Percentiles rank a stretch among this genome's conserved stretches.
Evolutionary conservation across 2,329 filamentous ascomycete species (phyloP).

Genomic region (Sporothrix euskadiensis): DNA sequence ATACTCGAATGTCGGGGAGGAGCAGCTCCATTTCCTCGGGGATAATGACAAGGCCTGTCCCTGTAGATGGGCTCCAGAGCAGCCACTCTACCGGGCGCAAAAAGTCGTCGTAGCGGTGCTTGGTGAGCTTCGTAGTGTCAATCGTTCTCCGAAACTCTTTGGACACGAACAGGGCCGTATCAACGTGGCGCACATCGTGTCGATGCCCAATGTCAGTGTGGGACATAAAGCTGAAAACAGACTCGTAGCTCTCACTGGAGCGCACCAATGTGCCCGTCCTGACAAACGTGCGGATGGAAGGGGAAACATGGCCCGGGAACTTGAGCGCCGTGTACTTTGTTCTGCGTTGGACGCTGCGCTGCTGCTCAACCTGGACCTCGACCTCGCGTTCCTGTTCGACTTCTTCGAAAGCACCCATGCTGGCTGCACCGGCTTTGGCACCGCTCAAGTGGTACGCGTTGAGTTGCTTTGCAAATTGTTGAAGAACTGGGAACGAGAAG

Average conservation of each 20-base stretch:
- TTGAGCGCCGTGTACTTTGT: not conserved
- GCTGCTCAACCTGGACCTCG: conserved; percentile 57
- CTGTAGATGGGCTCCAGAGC: conserved; percentile 51
- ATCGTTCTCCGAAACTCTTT: conserved; percentile 53
- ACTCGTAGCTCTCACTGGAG: not conserved
- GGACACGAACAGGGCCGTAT: conserved; percentile 42
- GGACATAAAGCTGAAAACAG: conserved; percentile 21
- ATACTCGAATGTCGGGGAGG: conserved; percentile 46
- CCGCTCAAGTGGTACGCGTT: conserved; percentile 37
- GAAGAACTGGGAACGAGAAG: conserved; percentile 34
- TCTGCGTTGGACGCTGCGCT: conserved; percentile 41
- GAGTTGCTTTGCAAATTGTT: conserved; percentile 37
- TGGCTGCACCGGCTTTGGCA: conserved; percentile 30
- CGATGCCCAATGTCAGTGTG: conserved; percentile 18
- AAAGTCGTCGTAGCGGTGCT: conserved; percentile 39
- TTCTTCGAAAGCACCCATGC: conserved; percentile 54
- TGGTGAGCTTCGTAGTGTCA: conserved; percentile 34
- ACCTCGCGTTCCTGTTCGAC: conserved; percentile 62
- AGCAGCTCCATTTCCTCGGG: conserved; percentile 63
- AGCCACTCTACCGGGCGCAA: conserved; percentile 61
- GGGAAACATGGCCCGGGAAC: conserved; percentile 25
- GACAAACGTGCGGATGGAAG: conserved; percentile 24
- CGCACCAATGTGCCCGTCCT: conserved; percentile 19
- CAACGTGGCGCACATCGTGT: conserved; percentile 22
- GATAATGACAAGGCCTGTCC: conserved; percentile 58